Evolutionary conservation across 2,329 filamentous ascomycete genomes (phyloP), one percentile per base, ranked within the genome.

Genomic region (Neonectria coccinea): DNA sequence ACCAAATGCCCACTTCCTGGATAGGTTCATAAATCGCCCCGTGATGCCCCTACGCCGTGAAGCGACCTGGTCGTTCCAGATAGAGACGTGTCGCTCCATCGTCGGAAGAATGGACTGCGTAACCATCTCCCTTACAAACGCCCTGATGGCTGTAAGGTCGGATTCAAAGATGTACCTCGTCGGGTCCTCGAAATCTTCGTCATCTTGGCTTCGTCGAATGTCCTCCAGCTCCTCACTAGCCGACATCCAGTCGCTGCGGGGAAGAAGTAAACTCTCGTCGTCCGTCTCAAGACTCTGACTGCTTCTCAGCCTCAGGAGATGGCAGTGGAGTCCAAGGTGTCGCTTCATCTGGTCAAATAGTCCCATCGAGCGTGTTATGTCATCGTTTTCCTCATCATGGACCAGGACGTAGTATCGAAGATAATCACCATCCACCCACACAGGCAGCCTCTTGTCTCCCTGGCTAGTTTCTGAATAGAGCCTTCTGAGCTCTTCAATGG

Each of bases 261-360:
- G 93, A 22, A 97, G 84, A 56, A 89, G 88, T 72, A 93, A 88
- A 74, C 92, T 95, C 75, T 98, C 95, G 76, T 97, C 94, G 77
- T 98, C 96, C 1, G 93, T 94, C 67, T 94, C 89, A 39, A 93
- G 90, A 77, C 93, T 95, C 75, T 94, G 92, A 41, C 89, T 91
- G 73, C 93, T 97, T 71, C 95, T 88, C 55, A 99, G 82, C 67
- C 97, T 86, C 36, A 99, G 84, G 11, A 99, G 84, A 79, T 99
- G 96, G 76, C 96, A 99, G 79, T 99, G 94, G 52, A 98, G 83
- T 2, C 96, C 96, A 68, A 99, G 93, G 79, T 97, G 93, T n/a
- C 96, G 89, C 80, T 98, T 99, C 97, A 99, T 99, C 78, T 97
- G 93, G 72, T 99, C 96, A 78, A 97, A 99, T 29, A 98, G 84